A percentile compares a stretch with the other conserved stretches of the same genome.
phyloP scores from a whole-genome alignment of 495 filamentous ascomycete species.

The Diplogelasinospora grovesii region DNA sequence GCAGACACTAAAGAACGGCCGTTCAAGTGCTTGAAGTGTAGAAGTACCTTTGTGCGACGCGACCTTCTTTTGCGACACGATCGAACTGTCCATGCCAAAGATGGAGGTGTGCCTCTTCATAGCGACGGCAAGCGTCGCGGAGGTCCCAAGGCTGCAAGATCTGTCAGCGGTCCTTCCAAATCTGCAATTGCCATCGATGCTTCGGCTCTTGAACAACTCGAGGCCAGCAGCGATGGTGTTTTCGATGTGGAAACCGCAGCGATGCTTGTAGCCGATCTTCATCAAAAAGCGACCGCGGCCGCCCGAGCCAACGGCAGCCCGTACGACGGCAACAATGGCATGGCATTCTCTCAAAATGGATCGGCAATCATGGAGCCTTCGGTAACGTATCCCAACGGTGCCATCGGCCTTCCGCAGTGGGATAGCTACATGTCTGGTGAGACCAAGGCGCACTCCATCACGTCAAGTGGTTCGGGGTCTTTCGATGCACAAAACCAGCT shows the following conservation, averaged over 20 bases:
- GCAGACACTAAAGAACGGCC: slow-evolving; percentile 97
- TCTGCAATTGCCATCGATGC: slow-evolving; percentile 78
- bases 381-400: slow-evolving; percentile 62
- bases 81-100: slow-evolving; percentile 96
- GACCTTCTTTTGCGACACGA: slow-evolving; percentile 95
- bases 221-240: slow-evolving; percentile 89
- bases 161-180: slow-evolving; percentile 66
- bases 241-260: slow-evolving; percentile 97
- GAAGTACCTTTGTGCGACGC: slow-evolving; percentile 96
- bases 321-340: slow-evolving; percentile 64
- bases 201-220: slow-evolving; percentile 86
- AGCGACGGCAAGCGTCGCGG: slow-evolving; percentile 89
- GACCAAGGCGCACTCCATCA: slow-evolving; percentile 61
- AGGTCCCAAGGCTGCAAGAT: slow-evolving; percentile 58
- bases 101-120: slow-evolving; percentile 90
- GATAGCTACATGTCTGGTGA: slow-evolving; percentile 70
- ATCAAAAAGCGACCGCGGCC: slow-evolving; percentile 87
- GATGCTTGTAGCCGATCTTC: slow-evolving; percentile 98
- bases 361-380: slow-evolving; percentile 62
- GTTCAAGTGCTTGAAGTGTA: slow-evolving; percentile 96
- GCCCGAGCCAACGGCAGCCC: slow-evolving; percentile 52
- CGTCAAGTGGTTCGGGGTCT: slow-evolving; percentile 54
- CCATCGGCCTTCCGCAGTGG: slow-evolving; percentile 81
- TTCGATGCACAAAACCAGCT: slow-evolving; percentile 64
- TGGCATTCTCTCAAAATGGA: slow-evolving; percentile 65